Evolutionary conservation across 148 eudicot species (phyloP), one percentile per base, ranked within the genome.

Genomic region (Camellia granthamiana): DNA sequence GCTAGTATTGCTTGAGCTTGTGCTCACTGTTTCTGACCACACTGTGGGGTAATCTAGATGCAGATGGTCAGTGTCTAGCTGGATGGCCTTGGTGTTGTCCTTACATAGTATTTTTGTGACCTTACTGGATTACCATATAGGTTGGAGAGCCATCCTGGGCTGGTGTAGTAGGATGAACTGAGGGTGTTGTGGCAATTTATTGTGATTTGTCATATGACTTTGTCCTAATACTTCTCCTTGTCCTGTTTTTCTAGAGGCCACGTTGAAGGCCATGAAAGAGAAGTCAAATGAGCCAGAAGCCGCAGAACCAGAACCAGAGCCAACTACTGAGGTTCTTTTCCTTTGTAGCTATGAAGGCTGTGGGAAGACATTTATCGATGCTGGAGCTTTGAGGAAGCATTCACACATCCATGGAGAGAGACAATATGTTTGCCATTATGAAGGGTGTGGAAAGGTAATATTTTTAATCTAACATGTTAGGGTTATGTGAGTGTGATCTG

Each of bases 341-440:
- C 97, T 95, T 62, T 95, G 99, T 82, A 93, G 99, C 86, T 93
- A 84, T 30, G 38, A 30, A 1, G 92, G 93, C 51, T 95, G 99
- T 86, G 99, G 99, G 74, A 95, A 95, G 88, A 95, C 99, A 80
- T 95, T 95, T 78, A 91, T 93, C 82, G 99, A 95, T 86, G 97
- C 98, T 69, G 99, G 97, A 47, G 92, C 97, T 84, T 79, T 95
- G 91, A 90, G 95, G 81, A 95, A 95, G 86, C 99, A 95, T 81
- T 90, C 98, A 62, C 96, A 93, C 80, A 93, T 95, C 72, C 99
- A 95, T 80, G 99, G 99, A 76, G 99, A 95, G 86, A 86, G 97
- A 77, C 98, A 93, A 66, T 92, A 95, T 84, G 89, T 90, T 64
- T 95, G 99, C 84, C 95, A 92, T 51, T 93, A 87, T 63, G 92